Evolutionary conservation across 2,329 filamentous ascomycete species (phyloP).

Genomic region (Hymenoscyphus fructigenus): DNA sequence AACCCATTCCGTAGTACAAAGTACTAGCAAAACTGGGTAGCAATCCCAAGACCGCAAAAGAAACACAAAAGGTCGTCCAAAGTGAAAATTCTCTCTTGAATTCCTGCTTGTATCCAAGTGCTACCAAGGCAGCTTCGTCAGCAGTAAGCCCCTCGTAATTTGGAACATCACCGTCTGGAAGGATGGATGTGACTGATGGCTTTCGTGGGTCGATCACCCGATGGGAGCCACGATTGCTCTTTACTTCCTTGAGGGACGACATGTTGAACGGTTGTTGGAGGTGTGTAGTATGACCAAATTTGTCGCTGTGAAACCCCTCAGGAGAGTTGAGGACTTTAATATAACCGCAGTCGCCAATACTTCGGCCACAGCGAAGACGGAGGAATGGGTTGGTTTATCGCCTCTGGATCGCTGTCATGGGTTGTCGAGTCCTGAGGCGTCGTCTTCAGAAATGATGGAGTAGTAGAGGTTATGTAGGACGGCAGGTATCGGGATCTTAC

Average conservation of each 20-base stretch:
- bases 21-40: slow-evolving; percentile 71
- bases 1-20: slow-evolving; percentile 67
- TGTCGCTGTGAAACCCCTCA: background rate
- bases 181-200: slow-evolving; percentile 48
- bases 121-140: slow-evolving; percentile 61
- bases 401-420: background rate
- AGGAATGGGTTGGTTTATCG: background rate
- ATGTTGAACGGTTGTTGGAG: slow-evolving; percentile 13
- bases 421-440: background rate
- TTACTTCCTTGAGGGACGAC: slow-evolving; percentile 16
- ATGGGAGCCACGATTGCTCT: slow-evolving; percentile 11
- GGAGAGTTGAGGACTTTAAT: background rate
- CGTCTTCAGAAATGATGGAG: background rate
- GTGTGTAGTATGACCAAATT: background rate
- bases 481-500: background rate
- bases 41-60: slow-evolving; percentile 70
- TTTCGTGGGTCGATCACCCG: slow-evolving; percentile 19
- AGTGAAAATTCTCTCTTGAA: slow-evolving; percentile 67
- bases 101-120: slow-evolving; percentile 56
- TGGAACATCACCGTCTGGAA: slow-evolving; percentile 48
- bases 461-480: background rate
- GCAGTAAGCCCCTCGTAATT: slow-evolving; percentile 46
- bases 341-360: background rate
- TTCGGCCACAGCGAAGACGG: background rate
- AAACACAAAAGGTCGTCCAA: slow-evolving; percentile 74